Base-by-base conservation (phyloP, 2,329 filamentous ascomycete genomes). In the Didymella glomerata region DNA sequence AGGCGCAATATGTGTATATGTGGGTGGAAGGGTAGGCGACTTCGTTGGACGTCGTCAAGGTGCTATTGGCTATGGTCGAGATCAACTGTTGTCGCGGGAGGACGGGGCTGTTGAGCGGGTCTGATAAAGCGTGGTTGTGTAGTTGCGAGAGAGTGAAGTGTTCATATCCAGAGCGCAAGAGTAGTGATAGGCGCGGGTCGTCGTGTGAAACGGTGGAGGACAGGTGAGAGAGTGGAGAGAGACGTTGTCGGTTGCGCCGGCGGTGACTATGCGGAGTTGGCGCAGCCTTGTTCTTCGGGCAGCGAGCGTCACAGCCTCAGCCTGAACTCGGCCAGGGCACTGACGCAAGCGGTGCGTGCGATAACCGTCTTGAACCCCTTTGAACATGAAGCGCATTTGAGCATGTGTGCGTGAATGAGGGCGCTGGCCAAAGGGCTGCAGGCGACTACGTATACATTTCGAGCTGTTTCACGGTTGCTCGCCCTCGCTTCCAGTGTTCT, bases 111-210 rank as follows among this genome's bases (percentile, higher is more conserved):
- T 60, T 40, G 55, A 53, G 58, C 56, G 56, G 42, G 63, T 65
- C 54, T 68, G 65, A 45, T 63, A 61, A 59, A 55, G 68, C 57
- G 62, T 57, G 50, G 50, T 63, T 56, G 65, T 60, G 66, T 48
- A 45, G 65, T 62, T 48, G 65, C 49, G 61, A 54, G 64, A 57
- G 65, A 58, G 69, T 72, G 70, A 61, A 71, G 68, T 63, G 67
- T 67, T 71, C 74, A 76, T 76, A 60, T 75, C 74, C 72, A 74
- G 69, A 60, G 60, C 57, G 41, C 64, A 54, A 48, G 63, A 49
- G 60, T 68, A 68, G 57, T 63, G 65, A 66, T 65, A 61, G 65
- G 65, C 62, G 60, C 61, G 63, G 61, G 68, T 64, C 57, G 63
- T 61, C 36, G 55, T 53, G 63, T 62, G 52, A 59, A 50, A 32